Percentiles rank a stretch among this genome's conserved stretches.
These are phyloP conservation scores for Raffaelea arxii DNA, from an alignment of 2,329 filamentous ascomycete species.

Conservation along the genomic window DNA sequence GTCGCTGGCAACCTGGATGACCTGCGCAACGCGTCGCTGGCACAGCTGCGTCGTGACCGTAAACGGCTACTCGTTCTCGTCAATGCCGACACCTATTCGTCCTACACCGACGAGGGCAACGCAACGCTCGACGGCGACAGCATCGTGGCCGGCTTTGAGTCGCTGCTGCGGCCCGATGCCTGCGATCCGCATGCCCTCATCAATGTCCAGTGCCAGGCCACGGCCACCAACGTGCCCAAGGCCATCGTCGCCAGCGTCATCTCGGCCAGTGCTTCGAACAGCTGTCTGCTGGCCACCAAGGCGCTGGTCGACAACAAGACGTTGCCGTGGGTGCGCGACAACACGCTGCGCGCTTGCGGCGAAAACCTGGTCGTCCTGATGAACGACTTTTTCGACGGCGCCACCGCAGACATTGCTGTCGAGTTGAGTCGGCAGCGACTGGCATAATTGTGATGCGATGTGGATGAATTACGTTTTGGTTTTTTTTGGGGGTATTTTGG, in stretches of 20 bases:
- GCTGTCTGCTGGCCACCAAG: constrained; percentile 38
- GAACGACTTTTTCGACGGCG: constrained; percentile 43
- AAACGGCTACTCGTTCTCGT: constrained; percentile 28
- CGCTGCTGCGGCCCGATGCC: constrained; percentile 19
- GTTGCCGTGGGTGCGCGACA: constrained; percentile 33
- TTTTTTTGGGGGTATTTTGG: too few relatives aligned
- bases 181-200: constrained; percentile 26
- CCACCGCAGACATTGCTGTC: constrained; percentile 34
- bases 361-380: constrained; percentile 34
- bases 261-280: constrained; percentile 31
- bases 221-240: constrained; percentile 36
- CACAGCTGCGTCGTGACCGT: constrained; percentile 21
- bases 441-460: too few relatives aligned
- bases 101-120: constrained; percentile 30
- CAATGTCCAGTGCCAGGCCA: constrained; percentile 40
- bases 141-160: constrained; percentile 26
- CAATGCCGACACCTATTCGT: constrained; percentile 26
- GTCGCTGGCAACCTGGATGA: constrained; percentile 22
- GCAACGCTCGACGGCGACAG: constrained; percentile 28
- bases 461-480: too few relatives aligned
- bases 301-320: constrained; percentile 36
- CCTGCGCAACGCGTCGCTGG: constrained; percentile 21
- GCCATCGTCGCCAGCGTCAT: constrained; percentile 35
- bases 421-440: constrained; percentile 28
- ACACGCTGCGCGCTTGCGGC: constrained; percentile 26